Evolutionary conservation across 202 grass and related monocot species (phyloP), one percentile per base, ranked within the genome.

Genomic region (Carex arenaria): DNA sequence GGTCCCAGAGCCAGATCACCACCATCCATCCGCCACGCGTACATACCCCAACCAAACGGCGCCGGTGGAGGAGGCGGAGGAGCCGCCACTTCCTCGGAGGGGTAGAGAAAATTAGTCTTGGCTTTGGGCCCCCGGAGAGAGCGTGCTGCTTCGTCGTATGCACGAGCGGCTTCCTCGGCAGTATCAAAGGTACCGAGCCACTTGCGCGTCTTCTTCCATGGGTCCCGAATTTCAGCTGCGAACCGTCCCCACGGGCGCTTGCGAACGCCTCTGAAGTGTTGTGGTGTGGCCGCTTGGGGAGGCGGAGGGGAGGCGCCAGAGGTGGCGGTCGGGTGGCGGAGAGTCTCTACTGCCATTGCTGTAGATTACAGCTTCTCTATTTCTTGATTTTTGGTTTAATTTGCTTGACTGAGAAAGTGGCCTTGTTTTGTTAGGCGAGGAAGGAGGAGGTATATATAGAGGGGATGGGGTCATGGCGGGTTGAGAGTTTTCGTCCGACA

Each of bases 161-260:
- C 84, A 1, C 76, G 76, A 45, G 84, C 84, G 5, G 84, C 84
- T 47, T 86, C 84, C 77, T 86, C 84, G 23, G 84, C 84, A 28
- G 84, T 85, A 75, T 85, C 84, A 75, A 85, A 85, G 5, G 84
- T 85, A 52, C 84, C 84, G 23, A 85, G 84, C 84, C 84, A 85
- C 61, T 80, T 85, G 61, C 84, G 84, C 19, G 84, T 85, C 63
- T 85, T 85, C 75, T 85, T 85, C 84, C 84, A 85, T 36, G 84
- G 84, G 43, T 85, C 84, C 45, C 76, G 64, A n/a, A 86, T 86
- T 49, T 86, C 84, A 32, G 84, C 84, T 19, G 84, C 76, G 19
- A 86, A 86, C 10, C 84, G 76, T 15, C 84, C 84, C 84, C 84
- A 86, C 11, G 84, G 84, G 0, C 84, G 84, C 76, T 86, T 86